phyloP scores from a whole-genome alignment of 116 monocot genomes.

The Phalaenopsis hybrid region DNA sequence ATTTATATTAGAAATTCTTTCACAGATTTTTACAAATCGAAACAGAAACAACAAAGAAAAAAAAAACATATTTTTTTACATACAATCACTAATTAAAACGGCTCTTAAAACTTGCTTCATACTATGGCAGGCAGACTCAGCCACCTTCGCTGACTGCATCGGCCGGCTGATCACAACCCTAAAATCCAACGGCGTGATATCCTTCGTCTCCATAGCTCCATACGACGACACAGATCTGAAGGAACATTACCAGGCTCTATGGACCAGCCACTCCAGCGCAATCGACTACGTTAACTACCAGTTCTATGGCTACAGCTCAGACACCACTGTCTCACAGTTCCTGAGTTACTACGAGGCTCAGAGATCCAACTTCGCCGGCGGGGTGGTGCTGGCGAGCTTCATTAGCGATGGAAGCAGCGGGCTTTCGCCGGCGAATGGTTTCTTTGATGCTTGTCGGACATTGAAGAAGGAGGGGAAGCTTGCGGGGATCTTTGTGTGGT shows the following conservation, averaged over 20 bases:
- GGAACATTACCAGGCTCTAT: constrained; percentile 24
- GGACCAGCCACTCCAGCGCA: constrained; percentile 13
- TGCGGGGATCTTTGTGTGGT: constrained; percentile 28
- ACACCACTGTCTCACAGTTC: constrained; percentile 28
- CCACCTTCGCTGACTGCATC: constrained; percentile 33
- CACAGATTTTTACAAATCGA: no score
- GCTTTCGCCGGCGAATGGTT: constrained; percentile 17
- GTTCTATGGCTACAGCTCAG: constrained; percentile 24
- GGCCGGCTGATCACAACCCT: constrained; percentile 17
- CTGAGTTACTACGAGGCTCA: constrained; percentile 19
- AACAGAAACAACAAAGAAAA: no score
- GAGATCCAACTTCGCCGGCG: constrained; percentile 20
- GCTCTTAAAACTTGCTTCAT: no score
- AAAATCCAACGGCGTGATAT: constrained; percentile 23
- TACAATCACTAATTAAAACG: no score
- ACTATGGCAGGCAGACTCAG: not conserved
- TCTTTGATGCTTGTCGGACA: constrained; percentile 18
- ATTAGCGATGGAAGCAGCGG: constrained; percentile 17
- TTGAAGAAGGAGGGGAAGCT: constrained; percentile 24
- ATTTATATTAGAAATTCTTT: no score
- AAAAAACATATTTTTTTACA: no score
- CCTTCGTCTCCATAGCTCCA: constrained; percentile 39
- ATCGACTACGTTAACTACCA: constrained; percentile 39
- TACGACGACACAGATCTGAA: constrained; percentile 16
- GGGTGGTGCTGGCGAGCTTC: constrained; percentile 34